phyloP scores from a whole-genome alignment of 352 stramenopile species.

The Globisporangium alternatum region DNA sequence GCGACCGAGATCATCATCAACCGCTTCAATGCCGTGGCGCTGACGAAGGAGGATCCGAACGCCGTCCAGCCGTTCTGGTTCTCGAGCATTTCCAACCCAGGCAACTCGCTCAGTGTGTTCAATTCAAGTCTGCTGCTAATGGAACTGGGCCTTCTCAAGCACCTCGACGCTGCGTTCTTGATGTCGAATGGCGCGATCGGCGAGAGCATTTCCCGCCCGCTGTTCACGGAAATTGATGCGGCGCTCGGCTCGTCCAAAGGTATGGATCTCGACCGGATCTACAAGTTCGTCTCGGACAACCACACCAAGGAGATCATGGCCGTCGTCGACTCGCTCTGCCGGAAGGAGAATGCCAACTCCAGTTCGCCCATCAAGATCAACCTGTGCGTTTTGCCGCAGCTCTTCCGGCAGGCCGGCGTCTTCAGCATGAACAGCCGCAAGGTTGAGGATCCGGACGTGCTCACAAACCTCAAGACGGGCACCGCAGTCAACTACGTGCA shows the following conservation, averaged over 20 bases:
- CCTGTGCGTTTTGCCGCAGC: conserved; percentile 1
- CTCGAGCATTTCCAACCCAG: not conserved
- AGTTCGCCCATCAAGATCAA: not conserved
- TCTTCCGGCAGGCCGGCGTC: not conserved
- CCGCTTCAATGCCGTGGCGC: not conserved
- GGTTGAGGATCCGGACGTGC: not conserved
- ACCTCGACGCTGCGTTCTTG: not conserved
- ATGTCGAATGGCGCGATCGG: not conserved
- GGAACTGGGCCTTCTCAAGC: not conserved
- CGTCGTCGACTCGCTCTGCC: conserved; percentile 1
- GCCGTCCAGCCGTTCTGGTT: conserved; percentile 4
- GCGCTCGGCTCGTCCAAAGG: conserved; percentile 2
- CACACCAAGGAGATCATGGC: conserved; percentile 1
- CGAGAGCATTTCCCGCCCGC: not conserved
- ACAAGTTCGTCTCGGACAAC: not conserved
- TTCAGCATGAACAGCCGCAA: conserved; percentile 7
- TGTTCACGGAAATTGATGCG: not conserved
- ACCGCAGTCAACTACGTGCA: not conserved
- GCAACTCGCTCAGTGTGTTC: not conserved
- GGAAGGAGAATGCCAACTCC: not conserved
- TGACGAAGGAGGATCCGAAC: conserved; percentile 1
- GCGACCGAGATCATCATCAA: conserved; percentile 1
- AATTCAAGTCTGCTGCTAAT: not conserved
- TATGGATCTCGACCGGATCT: conserved; percentile 5
- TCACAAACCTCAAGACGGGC: not conserved